Conservation (phyloP, 2,329 filamentous ascomycete genomes). For the Neoarthrinium moseri region DNA sequence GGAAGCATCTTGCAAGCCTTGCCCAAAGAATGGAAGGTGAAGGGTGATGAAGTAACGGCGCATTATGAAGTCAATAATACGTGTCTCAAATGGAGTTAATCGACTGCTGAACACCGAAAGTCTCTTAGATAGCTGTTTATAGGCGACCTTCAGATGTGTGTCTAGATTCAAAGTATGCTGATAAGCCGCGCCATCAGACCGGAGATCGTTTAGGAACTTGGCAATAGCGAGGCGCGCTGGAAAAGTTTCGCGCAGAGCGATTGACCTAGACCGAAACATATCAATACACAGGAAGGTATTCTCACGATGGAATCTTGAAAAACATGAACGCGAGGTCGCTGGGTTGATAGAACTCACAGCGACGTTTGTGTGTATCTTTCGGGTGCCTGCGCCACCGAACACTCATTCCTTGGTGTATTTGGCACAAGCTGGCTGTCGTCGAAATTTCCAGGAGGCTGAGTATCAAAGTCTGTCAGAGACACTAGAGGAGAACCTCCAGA, state of each 20-base stretch:
- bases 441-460: conserved; percentile 45
- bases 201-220: conserved; percentile 39
- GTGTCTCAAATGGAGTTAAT: conserved; percentile 35
- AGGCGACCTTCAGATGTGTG: conserved; percentile 35
- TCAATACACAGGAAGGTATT: neutral
- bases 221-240: conserved; percentile 37
- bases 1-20: conserved; percentile 34
- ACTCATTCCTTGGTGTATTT: conserved; percentile 15
- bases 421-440: conserved; percentile 46
- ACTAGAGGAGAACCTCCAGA: conserved; percentile 47
- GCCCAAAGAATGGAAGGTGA: conserved; percentile 48
- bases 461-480: conserved; percentile 44
- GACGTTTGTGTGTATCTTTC: conserved; percentile 36
- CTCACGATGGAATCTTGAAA: neutral
- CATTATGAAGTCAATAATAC: conserved; percentile 46
- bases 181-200: conserved; percentile 32
- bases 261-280: conserved; percentile 25
- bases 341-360: neutral
- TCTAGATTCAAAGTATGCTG: conserved; percentile 41
- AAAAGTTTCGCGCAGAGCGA: conserved; percentile 40
- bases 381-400: conserved; percentile 29
- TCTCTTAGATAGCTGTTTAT: conserved; percentile 35
- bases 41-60: conserved; percentile 53
- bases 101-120: conserved; percentile 16
- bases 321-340: too few species aligned